phyloP scores from a whole-genome alignment of 2,329 filamentous ascomycete genomes.

The Nannizziopsis barbatae region DNA sequence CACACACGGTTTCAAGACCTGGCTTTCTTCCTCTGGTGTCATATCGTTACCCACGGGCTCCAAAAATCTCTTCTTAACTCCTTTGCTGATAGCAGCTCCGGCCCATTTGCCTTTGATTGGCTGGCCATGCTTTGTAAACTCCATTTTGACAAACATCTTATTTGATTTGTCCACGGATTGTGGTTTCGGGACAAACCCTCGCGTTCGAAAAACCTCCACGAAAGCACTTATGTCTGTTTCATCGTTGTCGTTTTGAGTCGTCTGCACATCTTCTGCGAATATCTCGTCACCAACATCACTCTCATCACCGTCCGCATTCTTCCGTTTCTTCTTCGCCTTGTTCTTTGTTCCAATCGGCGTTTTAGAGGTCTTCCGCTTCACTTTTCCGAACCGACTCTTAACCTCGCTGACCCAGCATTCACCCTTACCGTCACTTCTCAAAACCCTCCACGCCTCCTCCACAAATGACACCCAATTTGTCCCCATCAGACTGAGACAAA shows the following conservation, averaged over 20 bases:
- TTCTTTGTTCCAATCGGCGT: conserved; percentile 42
- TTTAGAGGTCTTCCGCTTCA: conserved; percentile 39
- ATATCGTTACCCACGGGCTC: conserved; percentile 47
- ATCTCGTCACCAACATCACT: conserved; percentile 49
- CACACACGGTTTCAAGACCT: conserved; percentile 85
- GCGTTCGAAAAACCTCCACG: conserved; percentile 64
- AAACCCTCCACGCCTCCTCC: conserved; percentile 84
- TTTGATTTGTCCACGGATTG: conserved; percentile 68
- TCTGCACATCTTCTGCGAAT: conserved; percentile 38
- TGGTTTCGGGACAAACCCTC: conserved; percentile 76
- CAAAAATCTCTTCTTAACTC: conserved; percentile 46
- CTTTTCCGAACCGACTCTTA: conserved; percentile 73
- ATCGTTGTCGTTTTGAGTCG: conserved; percentile 52
- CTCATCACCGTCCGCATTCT: conserved; percentile 41
- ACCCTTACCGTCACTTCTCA: conserved; percentile 70
- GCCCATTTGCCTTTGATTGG: conserved; percentile 64
- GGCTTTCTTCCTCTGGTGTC: conserved; percentile 49
- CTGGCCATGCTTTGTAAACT: conserved; percentile 72
- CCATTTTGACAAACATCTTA: conserved; percentile 98
- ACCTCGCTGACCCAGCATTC: conserved; percentile 97
- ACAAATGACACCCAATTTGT: conserved; percentile 97
- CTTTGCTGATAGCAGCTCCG: conserved; percentile 11
- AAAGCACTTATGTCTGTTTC: conserved; percentile 84
- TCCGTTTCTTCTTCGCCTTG: conserved; percentile 29
- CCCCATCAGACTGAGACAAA: conserved; percentile 95